A percentile compares a stretch with the other conserved stretches of the same genome.
Evolutionary conservation across 345 rosid species (phyloP).

Genomic region (Acer saccharum): DNA sequence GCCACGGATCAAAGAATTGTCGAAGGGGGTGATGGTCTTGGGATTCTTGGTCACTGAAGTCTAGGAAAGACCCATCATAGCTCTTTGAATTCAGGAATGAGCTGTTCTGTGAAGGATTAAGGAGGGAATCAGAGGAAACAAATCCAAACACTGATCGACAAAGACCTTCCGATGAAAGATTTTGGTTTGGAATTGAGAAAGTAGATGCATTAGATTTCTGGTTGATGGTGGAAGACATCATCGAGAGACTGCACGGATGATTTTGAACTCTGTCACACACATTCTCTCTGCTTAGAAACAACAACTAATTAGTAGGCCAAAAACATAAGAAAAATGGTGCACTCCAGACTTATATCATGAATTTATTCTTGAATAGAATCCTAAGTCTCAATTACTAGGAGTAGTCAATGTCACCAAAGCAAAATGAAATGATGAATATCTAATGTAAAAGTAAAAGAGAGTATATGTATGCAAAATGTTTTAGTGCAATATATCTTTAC

Average conservation of each 20-base stretch:
- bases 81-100: conserved; percentile 27
- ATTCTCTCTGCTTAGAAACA: conserved; percentile 22
- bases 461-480: conserved; percentile 16
- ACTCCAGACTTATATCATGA: neutral
- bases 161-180: neutral
- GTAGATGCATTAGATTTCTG: conserved; percentile 37
- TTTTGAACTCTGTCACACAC: conserved; percentile 41
- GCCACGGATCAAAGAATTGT: conserved; percentile 48
- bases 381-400: conserved; percentile 19
- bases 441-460: conserved; percentile 22
- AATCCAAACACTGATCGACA: conserved; percentile 41
- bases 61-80: conserved; percentile 32
- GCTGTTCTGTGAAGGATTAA: conserved; percentile 43
- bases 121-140: conserved; percentile 49
- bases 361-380: conserved; percentile 22
- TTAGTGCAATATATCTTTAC: conserved; percentile 17
- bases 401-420: conserved; percentile 29
- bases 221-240: conserved; percentile 35
- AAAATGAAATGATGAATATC: conserved; percentile 31
- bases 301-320: neutral
- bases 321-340: conserved; percentile 3
- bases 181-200: conserved; percentile 33
- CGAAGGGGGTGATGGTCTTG: conserved; percentile 35
- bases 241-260: conserved; percentile 23
- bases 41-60: conserved; percentile 30